Evolutionary conservation across 352 stramenopile genomes (phyloP).

Genomic region (Pelagophyceae sp.): DNA sequence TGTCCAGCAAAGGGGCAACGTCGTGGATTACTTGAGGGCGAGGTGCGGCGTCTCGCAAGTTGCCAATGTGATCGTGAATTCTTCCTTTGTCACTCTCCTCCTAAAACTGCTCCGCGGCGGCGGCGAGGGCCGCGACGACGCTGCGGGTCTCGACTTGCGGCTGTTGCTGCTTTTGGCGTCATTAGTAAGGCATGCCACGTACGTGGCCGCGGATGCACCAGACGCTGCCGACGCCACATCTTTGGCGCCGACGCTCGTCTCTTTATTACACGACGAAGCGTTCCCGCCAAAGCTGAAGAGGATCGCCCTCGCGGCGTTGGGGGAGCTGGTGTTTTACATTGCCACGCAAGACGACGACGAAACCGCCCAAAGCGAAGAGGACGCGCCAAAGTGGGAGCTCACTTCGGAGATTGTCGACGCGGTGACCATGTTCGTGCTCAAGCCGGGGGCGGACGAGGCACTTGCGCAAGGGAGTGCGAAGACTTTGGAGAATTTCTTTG

Average conservation of each 20-base stretch:
- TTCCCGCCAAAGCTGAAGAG: constrained; percentile 17
- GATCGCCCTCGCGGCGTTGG: constrained; percentile 32
- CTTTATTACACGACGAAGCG: constrained; percentile 16
- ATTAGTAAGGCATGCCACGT: constrained; percentile 33
- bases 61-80: constrained; percentile 36
- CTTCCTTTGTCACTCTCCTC: constrained; percentile 33
- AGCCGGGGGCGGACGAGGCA: constrained; percentile 10
- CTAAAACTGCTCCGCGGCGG: constrained; percentile 18
- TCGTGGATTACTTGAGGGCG: constrained; percentile 29
- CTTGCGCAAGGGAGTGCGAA: constrained; percentile 14
- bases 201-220: constrained; percentile 32
- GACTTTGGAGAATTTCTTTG: constrained; percentile 26
- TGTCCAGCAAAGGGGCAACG: background rate
- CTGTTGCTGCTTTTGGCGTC: constrained; percentile 21
- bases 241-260: constrained; percentile 10
- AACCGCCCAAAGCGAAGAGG: background rate
- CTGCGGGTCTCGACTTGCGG: background rate
- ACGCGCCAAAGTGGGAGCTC: background rate
- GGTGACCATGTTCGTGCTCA: background rate
- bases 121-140: constrained; percentile 10
- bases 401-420: background rate
- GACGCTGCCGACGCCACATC: constrained; percentile 16
- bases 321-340: constrained; percentile 42
- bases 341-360: constrained; percentile 34
- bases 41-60: constrained; percentile 25